Evolutionary conservation across 2,329 filamentous ascomycete genomes (phyloP).

Genomic region (Alternaria ethzedia): DNA sequence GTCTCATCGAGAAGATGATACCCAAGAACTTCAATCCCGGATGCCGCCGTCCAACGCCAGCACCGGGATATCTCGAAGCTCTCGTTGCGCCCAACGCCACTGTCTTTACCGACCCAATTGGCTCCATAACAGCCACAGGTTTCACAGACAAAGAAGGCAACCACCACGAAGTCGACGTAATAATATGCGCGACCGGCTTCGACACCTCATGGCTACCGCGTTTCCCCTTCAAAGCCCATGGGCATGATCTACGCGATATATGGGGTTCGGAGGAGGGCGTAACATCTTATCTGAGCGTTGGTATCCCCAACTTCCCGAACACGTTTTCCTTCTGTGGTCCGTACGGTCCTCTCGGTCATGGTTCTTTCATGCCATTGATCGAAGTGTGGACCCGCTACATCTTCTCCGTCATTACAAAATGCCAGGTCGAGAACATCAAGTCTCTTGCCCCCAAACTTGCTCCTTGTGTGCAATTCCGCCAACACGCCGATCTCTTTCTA

Average conservation of each 20-base stretch:
- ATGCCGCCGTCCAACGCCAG: conserved; percentile 33
- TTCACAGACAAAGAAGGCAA: conserved; percentile 28
- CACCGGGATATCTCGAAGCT: conserved; percentile 31
- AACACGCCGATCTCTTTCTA: conserved; percentile 32
- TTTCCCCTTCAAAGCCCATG: conserved; percentile 36
- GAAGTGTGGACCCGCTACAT: conserved; percentile 35
- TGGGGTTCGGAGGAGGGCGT: conserved; percentile 47
- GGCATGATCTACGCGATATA: conserved; percentile 41
- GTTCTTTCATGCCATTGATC: conserved; percentile 32
- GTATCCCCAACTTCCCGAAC: conserved; percentile 53
- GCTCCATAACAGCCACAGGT: conserved; percentile 25
- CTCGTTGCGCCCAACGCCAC: conserved; percentile 24
- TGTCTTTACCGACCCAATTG: conserved; percentile 28
- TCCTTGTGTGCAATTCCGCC: conserved; percentile 18
- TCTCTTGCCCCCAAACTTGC: conserved; percentile 23
- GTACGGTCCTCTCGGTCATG: conserved; percentile 30
- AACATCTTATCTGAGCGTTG: conserved; percentile 51
- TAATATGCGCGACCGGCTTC: conserved; percentile 53
- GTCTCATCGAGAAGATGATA: conserved; percentile 53
- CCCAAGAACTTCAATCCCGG: conserved; percentile 49
- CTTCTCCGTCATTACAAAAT: conserved; percentile 28
- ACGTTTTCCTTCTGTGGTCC: conserved; percentile 53
- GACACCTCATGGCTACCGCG: conserved; percentile 41
- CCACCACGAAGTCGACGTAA: conserved; percentile 47
- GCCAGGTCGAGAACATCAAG: conserved; percentile 33